A percentile compares a stretch with the other conserved stretches of the same genome.
Conservation (phyloP, 2,329 filamentous ascomycete genomes). For the Hansfordia pulvinata region DNA sequence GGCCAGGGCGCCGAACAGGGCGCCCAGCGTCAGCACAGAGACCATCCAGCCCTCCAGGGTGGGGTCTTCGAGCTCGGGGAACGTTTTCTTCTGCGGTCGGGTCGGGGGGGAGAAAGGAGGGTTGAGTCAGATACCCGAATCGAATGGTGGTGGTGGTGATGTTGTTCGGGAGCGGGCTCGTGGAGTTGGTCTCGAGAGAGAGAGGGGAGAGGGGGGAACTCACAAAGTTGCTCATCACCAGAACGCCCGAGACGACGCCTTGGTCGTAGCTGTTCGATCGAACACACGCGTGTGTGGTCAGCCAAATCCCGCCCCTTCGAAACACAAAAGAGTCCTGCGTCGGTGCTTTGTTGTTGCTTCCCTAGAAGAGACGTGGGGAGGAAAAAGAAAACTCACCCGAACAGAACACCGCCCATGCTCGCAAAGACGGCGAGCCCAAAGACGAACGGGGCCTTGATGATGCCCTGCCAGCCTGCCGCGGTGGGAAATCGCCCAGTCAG, state of each 20-base stretch:
- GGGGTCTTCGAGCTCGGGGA: conserved; percentile 27
- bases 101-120: conserved; percentile 19
- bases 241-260: conserved; percentile 61
- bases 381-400: too few species aligned
- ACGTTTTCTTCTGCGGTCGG: conserved; percentile 39
- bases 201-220: conserved; percentile 9
- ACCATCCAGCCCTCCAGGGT: conserved; percentile 47
- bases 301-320: too few species aligned
- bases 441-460: conserved; percentile 47
- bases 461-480: too few species aligned
- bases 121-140: conserved; percentile 4
- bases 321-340: too few species aligned
- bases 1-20: conserved; percentile 60
- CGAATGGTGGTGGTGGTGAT: too few species aligned
- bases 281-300: too few species aligned
- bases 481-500: too few species aligned
- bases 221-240: conserved; percentile 42
- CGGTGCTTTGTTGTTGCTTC: too few species aligned
- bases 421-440: conserved; percentile 48
- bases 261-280: conserved; percentile 71
- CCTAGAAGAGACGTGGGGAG: too few species aligned
- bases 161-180: too few species aligned
- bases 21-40: conserved; percentile 61
- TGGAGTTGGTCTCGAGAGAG: not conserved
- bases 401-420: conserved; percentile 46